A percentile compares a stretch with the other conserved stretches of the same genome.
Conservation (phyloP, 352 stramenopile genomes). For the Phytophthora meadii region DNA sequence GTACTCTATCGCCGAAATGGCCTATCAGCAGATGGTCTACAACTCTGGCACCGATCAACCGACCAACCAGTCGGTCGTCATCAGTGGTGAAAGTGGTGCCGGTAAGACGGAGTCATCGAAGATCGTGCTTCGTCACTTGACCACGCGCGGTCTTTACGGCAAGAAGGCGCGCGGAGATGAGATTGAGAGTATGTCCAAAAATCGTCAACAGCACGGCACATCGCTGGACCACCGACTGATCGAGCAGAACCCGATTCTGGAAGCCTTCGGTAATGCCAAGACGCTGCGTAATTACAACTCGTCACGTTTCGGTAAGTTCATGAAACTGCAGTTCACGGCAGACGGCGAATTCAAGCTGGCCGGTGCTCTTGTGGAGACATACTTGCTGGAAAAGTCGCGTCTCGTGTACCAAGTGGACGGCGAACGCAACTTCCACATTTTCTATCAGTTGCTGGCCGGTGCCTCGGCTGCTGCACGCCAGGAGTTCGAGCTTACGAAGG, state of each 20-base stretch:
- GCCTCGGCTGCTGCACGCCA: conserved; percentile 55
- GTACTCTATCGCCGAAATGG: conserved; percentile 90
- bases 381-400: conserved; percentile 89
- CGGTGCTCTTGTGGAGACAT: conserved; percentile 89
- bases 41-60: conserved; percentile 85
- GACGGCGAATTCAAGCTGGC: conserved; percentile 86
- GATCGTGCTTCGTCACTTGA: conserved; percentile 91
- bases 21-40: conserved; percentile 93
- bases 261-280: conserved; percentile 96
- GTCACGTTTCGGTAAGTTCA: conserved; percentile 95
- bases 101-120: conserved; percentile 92
- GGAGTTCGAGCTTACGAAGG: conserved; percentile 75
- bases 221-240: conserved; percentile 87
- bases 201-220: conserved; percentile 59
- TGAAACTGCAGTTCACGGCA: conserved; percentile 95
- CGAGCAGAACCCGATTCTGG: conserved; percentile 94
- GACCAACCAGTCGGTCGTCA: conserved; percentile 90
- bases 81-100: conserved; percentile 87
- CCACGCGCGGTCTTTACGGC: conserved; percentile 85
- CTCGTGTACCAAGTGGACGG: conserved; percentile 90
- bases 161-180: conserved; percentile 82
- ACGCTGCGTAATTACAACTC: conserved; percentile 96
- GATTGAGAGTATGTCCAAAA: conserved; percentile 64
- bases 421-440: conserved; percentile 96
- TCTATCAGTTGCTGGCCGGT: conserved; percentile 92